These are phyloP conservation scores for Aureobasidium sp. DNA, from an alignment of 2,329 filamentous ascomycete genomes.

Conservation along the genomic window DNA sequence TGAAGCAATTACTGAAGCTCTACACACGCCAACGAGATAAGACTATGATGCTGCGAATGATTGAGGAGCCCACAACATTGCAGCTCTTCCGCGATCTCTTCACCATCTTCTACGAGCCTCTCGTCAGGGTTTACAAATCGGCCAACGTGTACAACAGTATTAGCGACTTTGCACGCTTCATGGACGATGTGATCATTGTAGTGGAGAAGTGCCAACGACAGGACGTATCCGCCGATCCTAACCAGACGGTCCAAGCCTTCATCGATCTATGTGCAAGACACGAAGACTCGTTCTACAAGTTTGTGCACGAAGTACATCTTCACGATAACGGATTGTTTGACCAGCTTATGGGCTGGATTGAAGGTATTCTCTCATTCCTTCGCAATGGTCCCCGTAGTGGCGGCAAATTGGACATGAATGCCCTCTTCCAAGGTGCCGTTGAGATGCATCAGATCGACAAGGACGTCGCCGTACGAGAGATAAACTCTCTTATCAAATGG, in stretches of 20 bases:
- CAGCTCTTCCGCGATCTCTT: slow-evolving; percentile 93
- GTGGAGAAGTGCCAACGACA: slow-evolving; percentile 60
- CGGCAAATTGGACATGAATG: slow-evolving; percentile 89
- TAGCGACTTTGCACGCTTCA: slow-evolving; percentile 88
- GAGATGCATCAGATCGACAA: slow-evolving; percentile 62
- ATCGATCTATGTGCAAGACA: slow-evolving; percentile 94
- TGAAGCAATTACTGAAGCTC: slow-evolving; percentile 92
- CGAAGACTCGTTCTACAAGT: slow-evolving; percentile 97
- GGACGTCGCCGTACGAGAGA: slow-evolving; percentile 66
- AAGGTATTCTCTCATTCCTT: slow-evolving; percentile 89
- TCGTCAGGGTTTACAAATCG: slow-evolving; percentile 95
- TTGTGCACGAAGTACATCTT: slow-evolving; percentile 93
- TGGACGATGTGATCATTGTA: slow-evolving; percentile 85
- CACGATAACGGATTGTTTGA: slow-evolving; percentile 96
- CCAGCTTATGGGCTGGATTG: slow-evolving; percentile 94
- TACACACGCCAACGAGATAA: slow-evolving; percentile 90
- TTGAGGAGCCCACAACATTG: slow-evolving; percentile 96
- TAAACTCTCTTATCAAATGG: slow-evolving; percentile 82
- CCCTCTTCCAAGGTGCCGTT: slow-evolving; percentile 74
- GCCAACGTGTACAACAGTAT: slow-evolving; percentile 97
- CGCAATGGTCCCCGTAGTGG: slow-evolving; percentile 71
- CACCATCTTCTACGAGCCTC: slow-evolving; percentile 96
- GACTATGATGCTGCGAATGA: slow-evolving; percentile 90
- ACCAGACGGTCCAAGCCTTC: slow-evolving; percentile 96
- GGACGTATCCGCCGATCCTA: slow-evolving; percentile 89